phyloP scores from a whole-genome alignment of 495 filamentous ascomycete species.

The Aspergillus coremiiformis region DNA sequence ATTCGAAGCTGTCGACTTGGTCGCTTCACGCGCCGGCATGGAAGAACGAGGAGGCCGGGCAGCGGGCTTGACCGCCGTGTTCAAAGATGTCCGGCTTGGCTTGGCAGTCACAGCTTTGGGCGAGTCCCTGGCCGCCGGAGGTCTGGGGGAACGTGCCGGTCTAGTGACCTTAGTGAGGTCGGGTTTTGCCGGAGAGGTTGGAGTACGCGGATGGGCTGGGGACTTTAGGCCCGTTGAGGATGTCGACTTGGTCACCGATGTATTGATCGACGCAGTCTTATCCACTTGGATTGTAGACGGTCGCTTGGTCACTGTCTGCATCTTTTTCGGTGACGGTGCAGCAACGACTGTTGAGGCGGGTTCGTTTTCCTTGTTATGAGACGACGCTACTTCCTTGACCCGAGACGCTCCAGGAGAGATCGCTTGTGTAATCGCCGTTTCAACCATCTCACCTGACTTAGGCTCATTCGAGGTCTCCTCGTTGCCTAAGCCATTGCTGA shows the following conservation, averaged over 20 bases:
- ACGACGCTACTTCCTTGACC: not conserved
- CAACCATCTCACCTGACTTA: not conserved
- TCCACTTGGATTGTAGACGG: constrained; percentile 34
- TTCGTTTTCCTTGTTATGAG: constrained; percentile 13
- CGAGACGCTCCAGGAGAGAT: not conserved
- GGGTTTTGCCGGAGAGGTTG: constrained; percentile 15
- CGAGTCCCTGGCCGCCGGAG: constrained; percentile 24
- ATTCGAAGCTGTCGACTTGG: constrained; percentile 20
- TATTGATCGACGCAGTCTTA: constrained; percentile 23
- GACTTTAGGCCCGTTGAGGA: constrained; percentile 8
- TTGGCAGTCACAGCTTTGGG: constrained; percentile 24
- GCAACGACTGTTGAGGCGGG: constrained; percentile 10
- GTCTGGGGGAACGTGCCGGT: constrained; percentile 11
- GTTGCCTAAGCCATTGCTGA: constrained; percentile 15
- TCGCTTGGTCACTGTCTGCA: constrained; percentile 33
- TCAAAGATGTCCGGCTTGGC: constrained; percentile 28
- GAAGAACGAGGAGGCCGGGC: constrained; percentile 26
- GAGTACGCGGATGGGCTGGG: constrained; percentile 17
- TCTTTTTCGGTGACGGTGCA: constrained; percentile 19
- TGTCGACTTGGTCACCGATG: constrained; percentile 24
- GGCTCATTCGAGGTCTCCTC: constrained; percentile 2
- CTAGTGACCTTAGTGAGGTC: constrained; percentile 13
- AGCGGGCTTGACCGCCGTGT: constrained; percentile 21
- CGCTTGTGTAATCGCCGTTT: not conserved
- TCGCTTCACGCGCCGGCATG: constrained; percentile 25